These are phyloP conservation scores for Margaritispora aquatica DNA, from an alignment of 495 filamentous ascomycete genomes.

Conservation along the genomic window DNA sequence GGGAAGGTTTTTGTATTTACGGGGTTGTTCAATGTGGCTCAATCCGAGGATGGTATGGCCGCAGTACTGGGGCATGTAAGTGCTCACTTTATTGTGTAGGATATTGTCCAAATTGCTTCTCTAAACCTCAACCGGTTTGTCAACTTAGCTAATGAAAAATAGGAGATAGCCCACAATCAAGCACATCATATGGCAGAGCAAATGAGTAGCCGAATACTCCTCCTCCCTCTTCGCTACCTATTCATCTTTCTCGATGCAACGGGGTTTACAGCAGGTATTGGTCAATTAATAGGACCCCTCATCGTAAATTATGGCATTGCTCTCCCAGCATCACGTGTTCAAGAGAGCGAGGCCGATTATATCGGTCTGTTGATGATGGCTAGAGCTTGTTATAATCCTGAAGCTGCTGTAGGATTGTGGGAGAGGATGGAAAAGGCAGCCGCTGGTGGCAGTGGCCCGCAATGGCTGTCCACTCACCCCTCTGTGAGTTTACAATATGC, in stretches of 20 bases:
- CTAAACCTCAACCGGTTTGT: too few relatives aligned
- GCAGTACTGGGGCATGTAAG: conserved; percentile 86
- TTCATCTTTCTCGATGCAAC: conserved; percentile 54
- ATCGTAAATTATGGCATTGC: conserved; percentile 57
- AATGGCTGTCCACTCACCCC: conserved; percentile 85
- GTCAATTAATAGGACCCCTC: conserved; percentile 43
- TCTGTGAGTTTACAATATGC: conserved; percentile 42
- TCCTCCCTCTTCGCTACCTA: conserved; percentile 45
- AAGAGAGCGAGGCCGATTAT: conserved; percentile 71
- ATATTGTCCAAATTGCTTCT: too few relatives aligned
- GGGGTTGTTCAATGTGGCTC: conserved; percentile 69
- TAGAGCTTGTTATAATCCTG: conserved; percentile 61
- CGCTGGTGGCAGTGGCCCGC: conserved; percentile 43
- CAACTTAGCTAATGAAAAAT: too few relatives aligned
- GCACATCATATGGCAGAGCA: conserved; percentile 75
- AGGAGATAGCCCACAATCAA: conserved; percentile 79
- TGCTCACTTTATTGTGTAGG: too few relatives aligned
- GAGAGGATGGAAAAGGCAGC: conserved; percentile 59
- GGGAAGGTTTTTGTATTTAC: conserved; percentile 93
- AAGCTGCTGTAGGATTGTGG: conserved; percentile 71
- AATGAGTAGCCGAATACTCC: conserved; percentile 56
- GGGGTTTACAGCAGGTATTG: conserved; percentile 61
- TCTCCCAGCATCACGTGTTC: conserved; percentile 62
- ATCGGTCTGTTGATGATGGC: conserved; percentile 73
- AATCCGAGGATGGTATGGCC: conserved; percentile 69